Percentiles rank a stretch among this genome's conserved stretches.
Evolutionary conservation across 2,329 filamentous ascomycete genomes (phyloP).

Genomic region (Apiospora aurea): DNA sequence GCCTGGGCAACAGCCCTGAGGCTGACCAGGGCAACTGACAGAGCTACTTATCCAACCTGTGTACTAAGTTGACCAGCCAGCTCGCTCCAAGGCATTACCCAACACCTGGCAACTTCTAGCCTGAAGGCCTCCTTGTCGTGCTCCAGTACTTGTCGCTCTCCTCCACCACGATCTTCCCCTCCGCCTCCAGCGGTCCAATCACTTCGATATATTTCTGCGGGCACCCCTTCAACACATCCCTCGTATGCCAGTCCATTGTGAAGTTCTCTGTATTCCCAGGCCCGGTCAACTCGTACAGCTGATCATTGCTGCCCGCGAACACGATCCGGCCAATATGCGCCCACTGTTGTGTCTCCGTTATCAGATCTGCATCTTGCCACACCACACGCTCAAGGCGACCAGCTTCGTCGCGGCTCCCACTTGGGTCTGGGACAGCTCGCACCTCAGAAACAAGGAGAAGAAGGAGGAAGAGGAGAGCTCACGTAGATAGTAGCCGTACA

Average conservation of each 20-base stretch:
- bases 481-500: slow-evolving; percentile 46
- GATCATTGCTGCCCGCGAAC: slow-evolving; percentile 57
- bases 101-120: not conserved
- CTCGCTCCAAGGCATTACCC: not conserved
- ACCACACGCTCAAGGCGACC: not conserved
- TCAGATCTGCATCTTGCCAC: not conserved
- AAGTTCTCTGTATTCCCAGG: slow-evolving; percentile 58
- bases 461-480: slow-evolving; percentile 19
- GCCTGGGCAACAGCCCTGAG: not conserved
- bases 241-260: slow-evolving; percentile 57
- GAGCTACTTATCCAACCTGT: not conserved
- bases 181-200: slow-evolving; percentile 53
- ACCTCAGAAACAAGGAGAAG: not conserved
- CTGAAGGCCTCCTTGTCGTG: slow-evolving; percentile 35
- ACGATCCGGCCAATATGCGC: slow-evolving; percentile 60
- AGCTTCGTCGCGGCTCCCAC: not conserved
- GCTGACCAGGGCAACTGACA: not conserved
- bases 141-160: slow-evolving; percentile 56
- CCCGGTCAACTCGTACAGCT: slow-evolving; percentile 53
- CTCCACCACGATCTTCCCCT: slow-evolving; percentile 52
- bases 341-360: slow-evolving; percentile 42
- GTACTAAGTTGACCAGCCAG: not conserved
- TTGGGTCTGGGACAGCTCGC: not conserved
- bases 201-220: slow-evolving; percentile 57
- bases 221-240: slow-evolving; percentile 52